phyloP scores from a whole-genome alignment of 306 rosid genomes.

The Canavalia gladiata region DNA sequence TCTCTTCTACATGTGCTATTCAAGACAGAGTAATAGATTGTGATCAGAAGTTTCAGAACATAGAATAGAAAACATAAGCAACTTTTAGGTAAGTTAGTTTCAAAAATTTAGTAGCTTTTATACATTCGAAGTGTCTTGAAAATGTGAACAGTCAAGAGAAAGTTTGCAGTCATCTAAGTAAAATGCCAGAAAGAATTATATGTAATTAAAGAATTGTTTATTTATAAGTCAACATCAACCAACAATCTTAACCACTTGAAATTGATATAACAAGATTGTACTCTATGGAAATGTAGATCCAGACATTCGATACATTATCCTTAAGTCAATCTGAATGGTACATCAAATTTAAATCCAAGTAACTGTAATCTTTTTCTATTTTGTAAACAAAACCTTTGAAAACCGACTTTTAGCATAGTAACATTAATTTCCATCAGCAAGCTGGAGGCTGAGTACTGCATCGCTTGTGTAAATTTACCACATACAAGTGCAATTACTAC shows the following conservation, averaged over 20 bases:
- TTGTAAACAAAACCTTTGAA: background rate
- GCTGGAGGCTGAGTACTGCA: constrained; percentile 16
- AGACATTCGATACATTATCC: constrained; percentile 8
- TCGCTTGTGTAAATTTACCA: background rate
- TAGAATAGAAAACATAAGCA: background rate
- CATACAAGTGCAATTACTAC: background rate
- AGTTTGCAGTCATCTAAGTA: background rate
- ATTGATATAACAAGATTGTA: background rate
- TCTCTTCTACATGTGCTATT: background rate
- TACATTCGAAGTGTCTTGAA: background rate
- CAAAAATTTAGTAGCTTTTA: background rate
- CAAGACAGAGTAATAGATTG: constrained; percentile 1
- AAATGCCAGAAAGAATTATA: background rate
- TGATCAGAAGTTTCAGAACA: background rate
- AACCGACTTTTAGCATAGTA: background rate
- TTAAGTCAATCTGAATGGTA: background rate
- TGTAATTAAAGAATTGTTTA: background rate
- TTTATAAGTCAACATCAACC: background rate
- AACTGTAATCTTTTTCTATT: background rate
- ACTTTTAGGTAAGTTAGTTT: too few relatives aligned
- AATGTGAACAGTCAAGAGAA: background rate
- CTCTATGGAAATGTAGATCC: background rate
- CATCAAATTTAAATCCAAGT: constrained; percentile 15
- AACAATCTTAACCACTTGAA: constrained; percentile 22
- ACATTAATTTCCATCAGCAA: background rate